phyloP scores from a whole-genome alignment of 2,329 filamentous ascomycete species.

The Talaromyces sp. region DNA sequence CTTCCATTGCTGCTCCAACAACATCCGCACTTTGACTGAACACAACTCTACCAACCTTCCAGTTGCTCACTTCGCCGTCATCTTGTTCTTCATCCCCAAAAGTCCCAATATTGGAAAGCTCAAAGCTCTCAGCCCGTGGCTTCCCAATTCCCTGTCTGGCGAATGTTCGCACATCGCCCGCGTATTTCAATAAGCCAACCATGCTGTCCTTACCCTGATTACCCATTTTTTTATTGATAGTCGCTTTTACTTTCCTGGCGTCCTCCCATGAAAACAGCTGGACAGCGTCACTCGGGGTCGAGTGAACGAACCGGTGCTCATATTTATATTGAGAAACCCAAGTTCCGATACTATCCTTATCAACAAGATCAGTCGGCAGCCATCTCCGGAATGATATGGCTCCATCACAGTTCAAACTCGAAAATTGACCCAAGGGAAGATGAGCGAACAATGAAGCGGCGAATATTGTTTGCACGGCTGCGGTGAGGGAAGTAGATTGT shows the following conservation, averaged over 20 bases:
- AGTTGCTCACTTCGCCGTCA: not conserved
- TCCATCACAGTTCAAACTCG: not conserved
- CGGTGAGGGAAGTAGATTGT: not conserved
- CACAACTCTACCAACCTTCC: constrained; percentile 5
- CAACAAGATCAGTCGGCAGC: not conserved
- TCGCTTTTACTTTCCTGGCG: not conserved
- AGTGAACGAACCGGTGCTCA: not conserved
- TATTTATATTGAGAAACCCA: not conserved
- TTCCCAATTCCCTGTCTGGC: not conserved
- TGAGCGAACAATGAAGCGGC: not conserved
- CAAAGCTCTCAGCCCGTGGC: not conserved
- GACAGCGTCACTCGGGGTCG: not conserved
- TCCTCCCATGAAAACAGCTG: not conserved
- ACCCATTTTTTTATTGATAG: not conserved
- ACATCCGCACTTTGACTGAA: constrained; percentile 13
- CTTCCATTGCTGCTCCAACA: constrained; percentile 8
- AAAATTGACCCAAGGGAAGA: not conserved
- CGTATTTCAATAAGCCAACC: not conserved
- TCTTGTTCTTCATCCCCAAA: not conserved
- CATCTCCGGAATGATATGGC: not conserved
- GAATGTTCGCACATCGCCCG: not conserved
- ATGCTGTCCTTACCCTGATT: not conserved
- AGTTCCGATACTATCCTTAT: not conserved
- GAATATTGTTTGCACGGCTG: not conserved
- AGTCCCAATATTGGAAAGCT: not conserved